Percentiles rank a stretch among this genome's conserved stretches.
Evolutionary conservation across 345 rosid genomes (phyloP).

Genomic region (Brassica rapa): DNA sequence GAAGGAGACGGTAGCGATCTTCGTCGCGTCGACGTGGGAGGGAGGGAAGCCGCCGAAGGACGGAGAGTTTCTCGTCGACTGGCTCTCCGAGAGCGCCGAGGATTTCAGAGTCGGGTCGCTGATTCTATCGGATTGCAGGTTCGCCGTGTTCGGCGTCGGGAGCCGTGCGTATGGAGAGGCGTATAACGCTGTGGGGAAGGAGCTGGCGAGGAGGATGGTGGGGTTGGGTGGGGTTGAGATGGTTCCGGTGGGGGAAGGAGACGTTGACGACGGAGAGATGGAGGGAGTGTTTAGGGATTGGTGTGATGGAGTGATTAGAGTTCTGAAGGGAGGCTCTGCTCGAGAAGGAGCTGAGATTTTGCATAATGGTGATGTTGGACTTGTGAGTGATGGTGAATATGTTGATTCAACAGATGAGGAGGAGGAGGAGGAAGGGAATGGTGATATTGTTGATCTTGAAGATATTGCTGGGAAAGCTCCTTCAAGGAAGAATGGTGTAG

Average conservation of each 20-base stretch:
- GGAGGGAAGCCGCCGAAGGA: conserved; percentile 72
- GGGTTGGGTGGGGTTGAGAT: conserved; percentile 78
- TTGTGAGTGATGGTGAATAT: conserved; percentile 49
- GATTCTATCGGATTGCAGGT: conserved; percentile 63
- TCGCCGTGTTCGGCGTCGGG: conserved; percentile 91
- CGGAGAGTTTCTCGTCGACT: conserved; percentile 65
- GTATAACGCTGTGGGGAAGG: conserved; percentile 76
- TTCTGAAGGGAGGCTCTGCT: conserved; percentile 55
- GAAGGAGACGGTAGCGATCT: conserved; percentile 58
- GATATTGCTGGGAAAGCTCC: conserved; percentile 97
- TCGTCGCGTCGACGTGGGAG: conserved; percentile 91
- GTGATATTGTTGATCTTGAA: conserved; percentile 75
- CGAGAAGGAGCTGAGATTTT: conserved; percentile 35
- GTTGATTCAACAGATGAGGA: conserved; percentile 47
- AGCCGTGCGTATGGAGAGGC: conserved; percentile 67
- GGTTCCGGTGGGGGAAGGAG: conserved; percentile 66
- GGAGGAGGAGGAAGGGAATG: conserved; percentile 36
- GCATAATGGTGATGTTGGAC: conserved; percentile 24
- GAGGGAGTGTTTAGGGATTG: conserved; percentile 65
- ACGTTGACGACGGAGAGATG: conserved; percentile 70
- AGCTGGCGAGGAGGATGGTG: conserved; percentile 59
- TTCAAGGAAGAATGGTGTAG: conserved; percentile 48
- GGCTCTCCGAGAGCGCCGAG: conserved; percentile 80
- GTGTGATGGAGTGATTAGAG: conserved; percentile 55
- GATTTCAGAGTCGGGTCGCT: conserved; percentile 89